A percentile compares a stretch with the other conserved stretches of the same genome.
These are phyloP conservation scores for Cladosporium austrohemisphaericum DNA, from an alignment of 2,329 filamentous ascomycete genomes.

Conservation along the genomic window DNA sequence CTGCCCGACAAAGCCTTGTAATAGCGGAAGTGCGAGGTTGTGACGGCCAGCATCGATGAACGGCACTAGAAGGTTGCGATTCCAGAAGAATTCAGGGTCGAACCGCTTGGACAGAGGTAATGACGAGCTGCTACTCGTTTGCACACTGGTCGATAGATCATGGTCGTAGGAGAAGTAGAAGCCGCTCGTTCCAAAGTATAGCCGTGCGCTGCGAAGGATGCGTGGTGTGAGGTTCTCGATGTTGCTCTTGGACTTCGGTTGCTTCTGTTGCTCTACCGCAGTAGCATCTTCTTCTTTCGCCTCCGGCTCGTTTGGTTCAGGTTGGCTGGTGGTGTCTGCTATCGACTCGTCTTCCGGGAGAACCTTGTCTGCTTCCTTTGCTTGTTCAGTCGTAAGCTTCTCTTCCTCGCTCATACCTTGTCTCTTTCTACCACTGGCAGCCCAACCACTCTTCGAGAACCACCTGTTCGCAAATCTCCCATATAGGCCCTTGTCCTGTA, in stretches of 20 bases:
- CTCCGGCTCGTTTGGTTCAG: conserved; percentile 9
- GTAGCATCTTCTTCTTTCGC: conserved; percentile 6
- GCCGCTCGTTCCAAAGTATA: conserved; percentile 76
- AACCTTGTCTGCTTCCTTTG: conserved; percentile 7
- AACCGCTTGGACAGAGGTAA: conserved; percentile 67
- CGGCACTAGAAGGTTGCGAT: conserved; percentile 66
- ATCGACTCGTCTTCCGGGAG: conserved; percentile 8
- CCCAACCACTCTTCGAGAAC: conserved; percentile 85
- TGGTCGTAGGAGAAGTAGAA: conserved; percentile 96
- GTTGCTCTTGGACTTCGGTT: conserved; percentile 17
- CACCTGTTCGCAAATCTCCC: conserved; percentile 85
- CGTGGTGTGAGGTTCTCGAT: conserved; percentile 67
- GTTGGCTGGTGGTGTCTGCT: background rate
- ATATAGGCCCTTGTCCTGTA: conserved; percentile 76
- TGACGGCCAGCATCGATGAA: conserved; percentile 73
- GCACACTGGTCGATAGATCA: conserved; percentile 72
- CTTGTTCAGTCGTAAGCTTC: conserved; percentile 3
- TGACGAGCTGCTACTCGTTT: conserved; percentile 39
- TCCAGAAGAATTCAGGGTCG: conserved; percentile 84
- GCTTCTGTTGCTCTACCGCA: background rate
- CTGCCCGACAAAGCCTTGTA: conserved; percentile 94
- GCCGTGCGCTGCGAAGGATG: conserved; percentile 74
- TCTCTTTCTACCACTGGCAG: conserved; percentile 63
- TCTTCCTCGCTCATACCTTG: conserved; percentile 59
- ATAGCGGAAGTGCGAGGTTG: conserved; percentile 70